Evolutionary conservation across 1,139 yeast genomes (phyloP), one percentile per base, ranked within the genome.

Genomic region (Suhomyces choctaworum): DNA sequence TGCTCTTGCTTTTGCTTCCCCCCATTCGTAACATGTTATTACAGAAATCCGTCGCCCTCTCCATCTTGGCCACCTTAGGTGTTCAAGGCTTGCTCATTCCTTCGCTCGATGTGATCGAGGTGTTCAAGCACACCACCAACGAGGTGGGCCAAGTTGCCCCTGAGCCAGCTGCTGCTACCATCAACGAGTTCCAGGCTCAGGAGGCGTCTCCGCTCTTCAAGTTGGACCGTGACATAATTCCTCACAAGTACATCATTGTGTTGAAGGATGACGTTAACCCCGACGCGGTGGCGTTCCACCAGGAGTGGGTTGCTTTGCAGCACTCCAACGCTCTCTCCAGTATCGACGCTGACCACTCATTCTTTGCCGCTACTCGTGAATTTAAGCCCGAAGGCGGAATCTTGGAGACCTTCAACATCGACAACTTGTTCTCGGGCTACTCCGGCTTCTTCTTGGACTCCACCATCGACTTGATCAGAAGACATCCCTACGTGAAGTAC

Each of bases 221-320:
- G 36, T 47, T 61, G 67, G 41, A 59, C 25, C 65, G 73, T 40
- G 75, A 77, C 47, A 51, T 74, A 35, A 76, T 87, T 49, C 85
- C 89, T 33, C 78, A 85, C 68, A 80, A 84, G 56, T 89, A 86
- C 66, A 85, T 89, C 44, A 49, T 67, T 27, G 88, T 86, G 31
- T 78, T 87, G 66, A 87, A 86, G 70, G 76, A 78, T 33, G 76
- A 69, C 34, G 66, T 79, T 30, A 54, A 72, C 20, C 58, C 67
- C 16, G 75, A 76, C 25, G 74, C 74, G 40, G 64, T 77, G 22
- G 67, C 69, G 21, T 71, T 76, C 67, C 96, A 88, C 66, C 74
- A 73, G 53, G 73, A 74, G 50, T 73, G 84, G 80, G 78, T 84
- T 47, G 65, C 71, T 32, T 63, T 65, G 34, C 55, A 62, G 32